Conservation (phyloP, 73 alveolate species). For the Paramecium sonneborni region DNA sequence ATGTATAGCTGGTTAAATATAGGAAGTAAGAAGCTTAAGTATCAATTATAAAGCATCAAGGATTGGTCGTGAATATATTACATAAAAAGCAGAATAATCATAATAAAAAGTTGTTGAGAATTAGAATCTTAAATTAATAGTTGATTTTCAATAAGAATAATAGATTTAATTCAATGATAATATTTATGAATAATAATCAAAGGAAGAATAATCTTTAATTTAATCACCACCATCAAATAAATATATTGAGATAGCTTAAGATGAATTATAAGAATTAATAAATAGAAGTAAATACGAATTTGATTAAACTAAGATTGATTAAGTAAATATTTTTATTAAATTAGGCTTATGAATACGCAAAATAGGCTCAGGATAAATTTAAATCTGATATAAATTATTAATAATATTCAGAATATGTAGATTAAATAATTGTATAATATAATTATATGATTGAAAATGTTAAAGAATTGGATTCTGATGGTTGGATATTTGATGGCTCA, state of each 20-base stretch:
- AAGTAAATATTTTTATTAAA: neutral
- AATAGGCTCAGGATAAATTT: neutral
- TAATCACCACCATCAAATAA: neutral
- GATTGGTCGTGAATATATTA: neutral
- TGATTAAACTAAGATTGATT: slow-evolving; percentile 15
- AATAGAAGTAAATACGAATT: slow-evolving; percentile 37
- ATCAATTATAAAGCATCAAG: neutral
- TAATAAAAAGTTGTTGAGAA: neutral
- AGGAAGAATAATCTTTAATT: slow-evolving; percentile 25
- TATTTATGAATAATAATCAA: neutral
- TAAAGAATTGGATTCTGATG: slow-evolving; percentile 51
- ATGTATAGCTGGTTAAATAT: neutral
- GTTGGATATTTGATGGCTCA: slow-evolving; percentile 22
- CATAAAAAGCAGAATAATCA: neutral
- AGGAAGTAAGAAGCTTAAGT: neutral
- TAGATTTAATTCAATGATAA: slow-evolving; percentile 7
- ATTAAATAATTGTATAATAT: neutral
- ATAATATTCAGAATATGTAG: neutral
- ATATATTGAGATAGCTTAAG: neutral
- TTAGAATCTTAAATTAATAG: neutral
- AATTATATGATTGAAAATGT: slow-evolving; percentile 25
- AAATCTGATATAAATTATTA: neutral
- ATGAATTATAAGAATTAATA: slow-evolving; percentile 1
- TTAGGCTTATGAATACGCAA: slow-evolving; percentile 14
- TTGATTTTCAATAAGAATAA: neutral